Evolutionary conservation across 1,139 yeast genomes (phyloP).

Genomic region (Magnusiomyces tetraspermus): DNA sequence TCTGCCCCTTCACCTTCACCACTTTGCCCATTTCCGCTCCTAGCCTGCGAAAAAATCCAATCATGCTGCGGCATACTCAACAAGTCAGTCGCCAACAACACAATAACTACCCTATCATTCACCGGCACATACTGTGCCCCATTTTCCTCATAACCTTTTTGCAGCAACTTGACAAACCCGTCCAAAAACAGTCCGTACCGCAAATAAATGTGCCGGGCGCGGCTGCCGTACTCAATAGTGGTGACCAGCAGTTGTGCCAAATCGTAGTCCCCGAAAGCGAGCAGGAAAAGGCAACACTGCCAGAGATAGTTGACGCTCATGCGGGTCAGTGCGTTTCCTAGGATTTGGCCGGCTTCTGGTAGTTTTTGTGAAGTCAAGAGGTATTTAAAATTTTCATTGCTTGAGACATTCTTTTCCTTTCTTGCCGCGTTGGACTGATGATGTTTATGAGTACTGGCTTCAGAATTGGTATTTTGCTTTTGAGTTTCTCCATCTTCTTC

Average conservation of each 20-base stretch:
- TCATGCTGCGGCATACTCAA: conserved; percentile 21
- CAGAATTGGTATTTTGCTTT: no score
- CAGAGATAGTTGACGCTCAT: conserved; percentile 15
- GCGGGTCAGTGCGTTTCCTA: not conserved
- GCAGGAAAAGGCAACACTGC: conserved; percentile 17
- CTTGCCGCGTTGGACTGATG: not conserved
- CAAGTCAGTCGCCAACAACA: conserved; percentile 23
- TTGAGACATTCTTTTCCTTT: not conserved
- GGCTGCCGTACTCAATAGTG: conserved; percentile 3
- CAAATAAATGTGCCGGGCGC: not conserved
- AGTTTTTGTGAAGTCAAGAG: not conserved
- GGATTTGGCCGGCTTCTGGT: conserved; percentile 6
- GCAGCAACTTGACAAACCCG: conserved; percentile 11
- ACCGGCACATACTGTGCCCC: conserved; percentile 15
- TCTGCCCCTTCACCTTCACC: no score
- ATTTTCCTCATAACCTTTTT: not conserved
- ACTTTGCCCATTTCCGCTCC: not conserved
- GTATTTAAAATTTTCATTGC: not conserved
- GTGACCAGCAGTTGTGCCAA: not conserved
- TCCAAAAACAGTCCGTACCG: conserved; percentile 9
- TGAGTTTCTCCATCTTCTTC: no score
- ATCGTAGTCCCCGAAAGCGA: conserved; percentile 14
- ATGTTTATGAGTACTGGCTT: no score
- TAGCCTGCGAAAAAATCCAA: conserved; percentile 20
- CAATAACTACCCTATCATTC: conserved; percentile 22